A percentile compares a stretch with the other conserved stretches of the same genome.
Evolutionary conservation across 495 filamentous ascomycete species (phyloP).

Genomic region (Cercophora samala): DNA sequence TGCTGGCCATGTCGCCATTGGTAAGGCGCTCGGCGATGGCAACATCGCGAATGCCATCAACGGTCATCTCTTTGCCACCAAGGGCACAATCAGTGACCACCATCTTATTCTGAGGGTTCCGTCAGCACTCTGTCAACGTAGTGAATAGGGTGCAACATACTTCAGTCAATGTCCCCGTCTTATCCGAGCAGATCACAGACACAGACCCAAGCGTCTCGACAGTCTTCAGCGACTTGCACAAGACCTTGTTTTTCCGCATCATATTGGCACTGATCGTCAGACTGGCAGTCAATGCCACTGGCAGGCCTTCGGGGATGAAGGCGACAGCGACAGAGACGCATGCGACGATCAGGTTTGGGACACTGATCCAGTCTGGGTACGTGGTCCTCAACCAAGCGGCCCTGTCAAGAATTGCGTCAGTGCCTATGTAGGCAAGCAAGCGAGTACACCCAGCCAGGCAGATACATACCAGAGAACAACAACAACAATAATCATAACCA

Average conservation of each 20-base stretch:
- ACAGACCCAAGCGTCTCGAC: slow-evolving; percentile 69
- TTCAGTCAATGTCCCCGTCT: slow-evolving; percentile 65
- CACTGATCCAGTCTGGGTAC: slow-evolving; percentile 64
- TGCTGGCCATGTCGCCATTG: slow-evolving; percentile 31
- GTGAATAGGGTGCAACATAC: slow-evolving; percentile 26
- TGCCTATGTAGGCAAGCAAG: neutral
- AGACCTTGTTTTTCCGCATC: slow-evolving; percentile 61
- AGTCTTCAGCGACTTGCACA: slow-evolving; percentile 64
- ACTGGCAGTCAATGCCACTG: slow-evolving; percentile 61
- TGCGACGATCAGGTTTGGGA: slow-evolving; percentile 62
- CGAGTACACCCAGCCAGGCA: neutral
- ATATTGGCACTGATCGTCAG: slow-evolving; percentile 56
- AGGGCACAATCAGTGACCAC: slow-evolving; percentile 54
- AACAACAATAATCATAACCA: slow-evolving; percentile 52
- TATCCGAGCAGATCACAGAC: slow-evolving; percentile 65
- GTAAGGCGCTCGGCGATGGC: slow-evolving; percentile 31
- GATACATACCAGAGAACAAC: slow-evolving; percentile 55
- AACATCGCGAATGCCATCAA: slow-evolving; percentile 39
- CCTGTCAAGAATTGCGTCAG: slow-evolving; percentile 41
- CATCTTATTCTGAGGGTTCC: slow-evolving; percentile 52
- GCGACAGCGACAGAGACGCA: slow-evolving; percentile 67
- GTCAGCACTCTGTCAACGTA: neutral
- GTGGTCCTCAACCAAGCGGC: slow-evolving; percentile 58
- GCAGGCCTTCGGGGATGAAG: slow-evolving; percentile 70
- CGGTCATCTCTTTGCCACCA: slow-evolving; percentile 39